Conservation (phyloP, 495 filamentous ascomycete genomes). For the Xeromyces bisporus region DNA sequence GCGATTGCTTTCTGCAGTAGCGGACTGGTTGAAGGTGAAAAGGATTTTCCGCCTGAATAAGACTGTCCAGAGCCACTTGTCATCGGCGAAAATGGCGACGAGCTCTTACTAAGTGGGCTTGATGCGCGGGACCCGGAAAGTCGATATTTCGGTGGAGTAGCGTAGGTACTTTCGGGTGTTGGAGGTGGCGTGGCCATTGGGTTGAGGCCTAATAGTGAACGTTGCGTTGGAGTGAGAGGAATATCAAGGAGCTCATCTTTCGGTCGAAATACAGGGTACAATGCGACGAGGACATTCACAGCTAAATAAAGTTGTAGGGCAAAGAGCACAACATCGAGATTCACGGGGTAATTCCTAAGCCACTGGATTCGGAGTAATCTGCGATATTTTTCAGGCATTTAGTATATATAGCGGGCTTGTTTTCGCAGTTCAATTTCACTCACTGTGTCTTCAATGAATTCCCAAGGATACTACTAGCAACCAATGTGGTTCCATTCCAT, state of each 20-base stretch:
- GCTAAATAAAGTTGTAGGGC: constrained; percentile 40
- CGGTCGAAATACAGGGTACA: constrained; percentile 49
- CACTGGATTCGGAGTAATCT: constrained; percentile 14
- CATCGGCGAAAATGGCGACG: constrained; percentile 33
- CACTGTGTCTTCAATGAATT: constrained; percentile 22
- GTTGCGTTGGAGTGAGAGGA: constrained; percentile 76
- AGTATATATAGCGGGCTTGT: neutral
- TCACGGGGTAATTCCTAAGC: constrained; percentile 11
- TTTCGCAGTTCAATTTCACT: constrained; percentile 5
- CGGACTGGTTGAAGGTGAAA: constrained; percentile 42
- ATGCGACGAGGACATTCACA: constrained; percentile 46
- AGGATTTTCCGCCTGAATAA: constrained; percentile 22
- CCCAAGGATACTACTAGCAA: constrained; percentile 26
- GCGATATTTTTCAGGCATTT: neutral
- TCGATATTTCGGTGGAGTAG: constrained; percentile 77
- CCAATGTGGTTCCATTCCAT: constrained; percentile 43
- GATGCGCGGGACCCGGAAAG: constrained; percentile 48
- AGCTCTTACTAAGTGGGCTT: constrained; percentile 34
- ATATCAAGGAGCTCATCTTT: constrained; percentile 76
- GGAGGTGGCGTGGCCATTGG: constrained; percentile 43
- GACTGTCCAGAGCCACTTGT: constrained; percentile 25
- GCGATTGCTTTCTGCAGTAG: constrained; percentile 51
- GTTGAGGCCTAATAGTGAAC: constrained; percentile 65
- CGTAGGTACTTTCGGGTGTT: constrained; percentile 48
- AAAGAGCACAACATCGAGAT: constrained; percentile 24